Evolutionary conservation across 179 eudicot species (phyloP), one percentile per base, ranked within the genome.

Genomic region (Vitellaria paradoxa): DNA sequence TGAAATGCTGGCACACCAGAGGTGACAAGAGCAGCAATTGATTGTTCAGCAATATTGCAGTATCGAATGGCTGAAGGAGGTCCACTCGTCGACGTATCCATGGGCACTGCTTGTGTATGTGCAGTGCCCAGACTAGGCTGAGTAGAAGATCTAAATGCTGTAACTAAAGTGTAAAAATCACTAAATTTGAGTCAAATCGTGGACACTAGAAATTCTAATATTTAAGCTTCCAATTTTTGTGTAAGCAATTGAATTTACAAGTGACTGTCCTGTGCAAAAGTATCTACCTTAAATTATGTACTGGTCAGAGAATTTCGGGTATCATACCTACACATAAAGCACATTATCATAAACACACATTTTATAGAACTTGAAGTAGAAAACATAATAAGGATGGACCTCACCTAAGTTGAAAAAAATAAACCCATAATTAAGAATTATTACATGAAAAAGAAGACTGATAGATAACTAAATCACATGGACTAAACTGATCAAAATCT

Each of bases 31-130:
- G 91, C 53, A 63, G 86, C 72, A 68, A 93, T 79, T 55, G 93
- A 78, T 81, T 92, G 92, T 20, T 91, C 96, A 9, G 90, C 79
- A 47, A 91, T 85, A 82, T 83, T 90, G 74, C 81, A 81, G 79
- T 70, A 83, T 68, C 87, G 90, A 45, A 90, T 86, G 55, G 87
- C 78, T 60, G 89, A 86, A 63, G 89, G 87, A 63, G 89, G 83
- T 73, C 86, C 93, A 75, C 92, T 90, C 63, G 89, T 79, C 14
- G 93, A 84, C 75, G 88, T 85, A 59, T 91, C 96, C 96, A 91
- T 90, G 85, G 89, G 88, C 90, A 85, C 93, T 78, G 87, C 84
- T 75, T 55, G 66, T 65, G 7, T 69, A 67, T 81, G 86, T 81
- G 88, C 87, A 86, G 89, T 84, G 89, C 91, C 88, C 88, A 56